Conservation (phyloP, 352 stramenopile species). For the Phytophthora niederhauseri region DNA sequence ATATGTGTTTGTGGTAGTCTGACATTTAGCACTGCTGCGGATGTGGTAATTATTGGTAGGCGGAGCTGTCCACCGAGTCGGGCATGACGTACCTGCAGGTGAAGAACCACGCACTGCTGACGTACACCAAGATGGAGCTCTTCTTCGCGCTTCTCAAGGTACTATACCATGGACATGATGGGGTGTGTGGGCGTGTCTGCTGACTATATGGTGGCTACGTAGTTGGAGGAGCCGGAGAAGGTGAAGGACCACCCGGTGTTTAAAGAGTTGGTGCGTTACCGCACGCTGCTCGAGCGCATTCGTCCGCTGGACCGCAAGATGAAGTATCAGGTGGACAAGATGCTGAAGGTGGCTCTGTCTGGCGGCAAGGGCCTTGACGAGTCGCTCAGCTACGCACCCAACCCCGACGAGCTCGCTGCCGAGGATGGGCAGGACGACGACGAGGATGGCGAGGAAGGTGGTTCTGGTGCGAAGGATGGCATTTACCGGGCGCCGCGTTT, state of each 20-base stretch:
- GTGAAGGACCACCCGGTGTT: slow-evolving; percentile 84
- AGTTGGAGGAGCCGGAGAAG: slow-evolving; percentile 73
- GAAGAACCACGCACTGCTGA: slow-evolving; percentile 88
- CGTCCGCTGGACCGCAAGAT: slow-evolving; percentile 87
- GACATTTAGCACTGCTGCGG: neutral
- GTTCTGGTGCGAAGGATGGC: slow-evolving; percentile 51
- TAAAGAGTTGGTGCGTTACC: slow-evolving; percentile 86
- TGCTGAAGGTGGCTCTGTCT: slow-evolving; percentile 87
- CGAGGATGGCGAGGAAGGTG: slow-evolving; percentile 43
- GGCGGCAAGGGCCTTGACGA: slow-evolving; percentile 76
- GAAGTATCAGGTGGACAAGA: slow-evolving; percentile 92
- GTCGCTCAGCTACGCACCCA: slow-evolving; percentile 81
- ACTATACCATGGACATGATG: slow-evolving; percentile 8
- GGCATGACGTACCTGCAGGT: slow-evolving; percentile 87
- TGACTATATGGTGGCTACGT: neutral
- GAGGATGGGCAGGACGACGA: slow-evolving; percentile 63
- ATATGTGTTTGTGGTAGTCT: neutral
- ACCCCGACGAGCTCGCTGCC: slow-evolving; percentile 69
- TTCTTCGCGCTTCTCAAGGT: slow-evolving; percentile 87
- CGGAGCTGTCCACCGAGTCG: slow-evolving; percentile 57
- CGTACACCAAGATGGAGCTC: slow-evolving; percentile 89
- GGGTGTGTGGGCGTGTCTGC: neutral
- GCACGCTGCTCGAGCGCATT: slow-evolving; percentile 85
- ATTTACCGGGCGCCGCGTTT: slow-evolving; percentile 82
- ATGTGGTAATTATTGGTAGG: slow-evolving; percentile 33